Percentiles rank a stretch among this genome's conserved stretches.
These are phyloP conservation scores for Blastobotrys parvus DNA, from an alignment of 805 yeast species.

Conservation along the genomic window DNA sequence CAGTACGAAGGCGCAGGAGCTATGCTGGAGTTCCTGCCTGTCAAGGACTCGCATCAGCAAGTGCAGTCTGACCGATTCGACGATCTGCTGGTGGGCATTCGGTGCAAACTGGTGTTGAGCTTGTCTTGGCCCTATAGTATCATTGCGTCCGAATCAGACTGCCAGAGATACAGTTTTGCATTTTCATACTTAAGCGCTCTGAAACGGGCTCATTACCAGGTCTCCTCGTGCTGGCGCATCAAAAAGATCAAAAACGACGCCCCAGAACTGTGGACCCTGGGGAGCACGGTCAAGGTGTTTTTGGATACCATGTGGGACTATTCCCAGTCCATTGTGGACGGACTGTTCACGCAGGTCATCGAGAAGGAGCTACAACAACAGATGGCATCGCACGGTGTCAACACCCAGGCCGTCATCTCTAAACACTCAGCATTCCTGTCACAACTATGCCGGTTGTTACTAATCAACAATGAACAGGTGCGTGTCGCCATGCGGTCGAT, in stretches of 20 bases:
- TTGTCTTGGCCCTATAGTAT: conserved; percentile 20
- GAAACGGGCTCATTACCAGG: conserved; percentile 2
- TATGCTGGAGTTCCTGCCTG: background rate
- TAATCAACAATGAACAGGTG: conserved; percentile 8
- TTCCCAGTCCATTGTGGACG: conserved; percentile 10
- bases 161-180: conserved; percentile 5
- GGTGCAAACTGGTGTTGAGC: conserved; percentile 9
- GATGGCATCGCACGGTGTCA: conserved; percentile 1
- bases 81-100: conserved; percentile 13
- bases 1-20: conserved; percentile 1
- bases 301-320: conserved; percentile 16
- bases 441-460: conserved; percentile 4
- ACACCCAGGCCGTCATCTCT: conserved; percentile 8
- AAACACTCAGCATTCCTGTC: conserved; percentile 4
- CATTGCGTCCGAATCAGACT: conserved; percentile 6
- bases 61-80: conserved; percentile 10
- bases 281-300: conserved; percentile 7
- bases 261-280: conserved; percentile 3
- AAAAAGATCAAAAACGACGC: background rate
- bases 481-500: conserved; percentile 6
- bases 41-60: conserved; percentile 2
- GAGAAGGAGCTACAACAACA: conserved; percentile 1
- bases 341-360: conserved; percentile 8
- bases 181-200: conserved; percentile 11
- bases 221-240: background rate